Percentiles rank a stretch among this genome's conserved stretches.
Evolutionary conservation across 208 protist species (phyloP).

Genomic region (Acanthamoeba triangularis): DNA sequence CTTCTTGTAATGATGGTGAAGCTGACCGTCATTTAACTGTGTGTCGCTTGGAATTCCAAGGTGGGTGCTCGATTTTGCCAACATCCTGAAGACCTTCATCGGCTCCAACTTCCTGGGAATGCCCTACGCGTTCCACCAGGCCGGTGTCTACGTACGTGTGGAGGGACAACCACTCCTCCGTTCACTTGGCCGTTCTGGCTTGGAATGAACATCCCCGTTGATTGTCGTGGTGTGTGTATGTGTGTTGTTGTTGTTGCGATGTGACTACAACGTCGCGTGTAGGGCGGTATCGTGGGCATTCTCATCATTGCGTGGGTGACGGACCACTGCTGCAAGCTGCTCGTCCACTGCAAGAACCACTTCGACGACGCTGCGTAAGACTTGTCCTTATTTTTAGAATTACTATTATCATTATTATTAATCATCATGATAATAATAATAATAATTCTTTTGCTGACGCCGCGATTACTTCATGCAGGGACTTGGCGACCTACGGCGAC

Average conservation of each 20-base stretch:
- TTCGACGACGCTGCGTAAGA: slow-evolving; percentile 7
- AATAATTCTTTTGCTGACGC: not conserved
- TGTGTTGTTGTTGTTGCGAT: no score
- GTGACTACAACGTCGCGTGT: no score
- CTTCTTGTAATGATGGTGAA: no score
- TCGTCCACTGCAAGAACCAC: slow-evolving; percentile 59
- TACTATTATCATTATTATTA: no score
- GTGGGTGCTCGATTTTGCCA: slow-evolving; percentile 63
- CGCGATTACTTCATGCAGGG: not conserved
- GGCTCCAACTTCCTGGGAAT: slow-evolving; percentile 71
- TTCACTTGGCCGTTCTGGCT: not conserved
- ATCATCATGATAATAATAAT: no score
- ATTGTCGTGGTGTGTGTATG: no score
- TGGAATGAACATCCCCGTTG: not conserved
- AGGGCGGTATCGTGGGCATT: slow-evolving; percentile 60
- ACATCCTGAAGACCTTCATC: slow-evolving; percentile 70
- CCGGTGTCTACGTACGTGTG: slow-evolving; percentile 56
- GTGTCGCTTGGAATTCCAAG: not conserved
- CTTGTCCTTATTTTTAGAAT: not conserved
- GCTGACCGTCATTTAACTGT: no score
- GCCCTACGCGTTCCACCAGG: slow-evolving; percentile 62
- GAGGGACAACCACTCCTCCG: not conserved
- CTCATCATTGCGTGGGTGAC: slow-evolving; percentile 58
- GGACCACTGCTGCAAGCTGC: slow-evolving; percentile 74
- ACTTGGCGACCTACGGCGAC: slow-evolving; percentile 57